Conservation (phyloP, 306 rosid genomes). For the Vigna angularis region DNA sequence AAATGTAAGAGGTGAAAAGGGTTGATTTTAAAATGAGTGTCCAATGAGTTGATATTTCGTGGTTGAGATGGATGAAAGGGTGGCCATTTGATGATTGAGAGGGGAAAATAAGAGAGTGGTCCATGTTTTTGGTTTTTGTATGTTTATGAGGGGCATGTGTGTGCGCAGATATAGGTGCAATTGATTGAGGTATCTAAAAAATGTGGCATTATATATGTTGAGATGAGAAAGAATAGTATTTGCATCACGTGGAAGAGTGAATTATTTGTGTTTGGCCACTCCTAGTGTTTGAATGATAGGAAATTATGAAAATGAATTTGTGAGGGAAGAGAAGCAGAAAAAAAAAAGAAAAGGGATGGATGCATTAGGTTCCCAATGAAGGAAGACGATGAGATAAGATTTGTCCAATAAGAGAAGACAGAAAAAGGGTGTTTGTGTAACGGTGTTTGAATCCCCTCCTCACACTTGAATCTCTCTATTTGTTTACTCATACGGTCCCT, state of each 20-base stretch:
- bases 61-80: constrained; percentile 34
- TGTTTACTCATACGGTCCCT: constrained; percentile 49
- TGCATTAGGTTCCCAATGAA: constrained; percentile 62
- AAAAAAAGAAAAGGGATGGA: too few relatives aligned
- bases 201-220: constrained; percentile 29
- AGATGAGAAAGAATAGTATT: constrained; percentile 47
- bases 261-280: constrained; percentile 66
- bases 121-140: constrained; percentile 41
- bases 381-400: constrained; percentile 72
- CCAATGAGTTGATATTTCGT: constrained; percentile 39
- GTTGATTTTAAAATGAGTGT: constrained; percentile 28
- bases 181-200: constrained; percentile 40
- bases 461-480: constrained; percentile 51
- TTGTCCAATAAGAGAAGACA: constrained; percentile 65
- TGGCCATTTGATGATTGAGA: constrained; percentile 34
- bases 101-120: constrained; percentile 40
- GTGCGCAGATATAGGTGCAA: constrained; percentile 27
- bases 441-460: constrained; percentile 86
- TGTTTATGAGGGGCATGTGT: constrained; percentile 30
- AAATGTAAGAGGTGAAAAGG: constrained; percentile 29
- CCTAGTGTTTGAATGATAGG: constrained; percentile 43
- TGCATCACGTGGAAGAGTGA: constrained; percentile 74
- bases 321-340: neutral
- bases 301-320: constrained; percentile 27
- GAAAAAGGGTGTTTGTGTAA: constrained; percentile 28